phyloP scores from a whole-genome alignment of 2,329 filamentous ascomycete species.

The Aspergillus sp. region DNA sequence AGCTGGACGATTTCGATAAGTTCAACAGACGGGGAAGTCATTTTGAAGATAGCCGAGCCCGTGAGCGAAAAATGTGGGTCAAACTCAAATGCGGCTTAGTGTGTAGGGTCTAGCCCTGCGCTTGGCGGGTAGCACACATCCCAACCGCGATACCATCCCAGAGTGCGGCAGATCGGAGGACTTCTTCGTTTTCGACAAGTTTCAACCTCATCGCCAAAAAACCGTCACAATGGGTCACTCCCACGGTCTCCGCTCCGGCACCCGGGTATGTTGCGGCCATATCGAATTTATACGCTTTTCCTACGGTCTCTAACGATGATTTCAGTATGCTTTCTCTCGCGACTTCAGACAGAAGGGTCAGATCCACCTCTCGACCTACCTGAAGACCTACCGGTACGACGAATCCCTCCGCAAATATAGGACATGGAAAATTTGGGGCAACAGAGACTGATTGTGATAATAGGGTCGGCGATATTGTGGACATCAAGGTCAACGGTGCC shows the following conservation, averaged over 20 bases:
- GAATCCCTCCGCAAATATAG: conserved; percentile 15
- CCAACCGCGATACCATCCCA: conserved; percentile 23
- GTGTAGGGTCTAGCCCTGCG: conserved; percentile 22
- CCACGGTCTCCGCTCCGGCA: conserved; percentile 82
- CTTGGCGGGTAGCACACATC: conserved; percentile 25
- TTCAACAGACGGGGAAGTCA: conserved; percentile 16
- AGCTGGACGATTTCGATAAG: conserved; percentile 24
- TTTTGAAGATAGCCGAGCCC: conserved; percentile 23
- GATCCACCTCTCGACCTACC: conserved; percentile 92
- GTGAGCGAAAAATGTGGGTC: conserved; percentile 8
- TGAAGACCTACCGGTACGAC: conserved; percentile 82
- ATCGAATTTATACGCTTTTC: conserved; percentile 2
- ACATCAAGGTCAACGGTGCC: conserved; percentile 98
- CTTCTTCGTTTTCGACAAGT: conserved; percentile 38
- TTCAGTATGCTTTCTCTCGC: conserved; percentile 85
- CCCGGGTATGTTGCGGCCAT: conserved; percentile 63
- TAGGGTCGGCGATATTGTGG: conserved; percentile 96
- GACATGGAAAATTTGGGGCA: conserved; percentile 14
- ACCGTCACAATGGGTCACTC: conserved; percentile 78
- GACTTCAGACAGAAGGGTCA: conserved; percentile 93
- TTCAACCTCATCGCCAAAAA: conserved; percentile 43
- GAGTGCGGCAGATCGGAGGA: conserved; percentile 26
- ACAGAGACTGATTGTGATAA: conserved; percentile 47
- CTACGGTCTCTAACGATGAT: conserved; percentile 30
- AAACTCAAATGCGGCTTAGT: conserved; percentile 18